Base-by-base conservation (phyloP, 2,329 filamentous ascomycete species). In the Fusarium sp. region DNA sequence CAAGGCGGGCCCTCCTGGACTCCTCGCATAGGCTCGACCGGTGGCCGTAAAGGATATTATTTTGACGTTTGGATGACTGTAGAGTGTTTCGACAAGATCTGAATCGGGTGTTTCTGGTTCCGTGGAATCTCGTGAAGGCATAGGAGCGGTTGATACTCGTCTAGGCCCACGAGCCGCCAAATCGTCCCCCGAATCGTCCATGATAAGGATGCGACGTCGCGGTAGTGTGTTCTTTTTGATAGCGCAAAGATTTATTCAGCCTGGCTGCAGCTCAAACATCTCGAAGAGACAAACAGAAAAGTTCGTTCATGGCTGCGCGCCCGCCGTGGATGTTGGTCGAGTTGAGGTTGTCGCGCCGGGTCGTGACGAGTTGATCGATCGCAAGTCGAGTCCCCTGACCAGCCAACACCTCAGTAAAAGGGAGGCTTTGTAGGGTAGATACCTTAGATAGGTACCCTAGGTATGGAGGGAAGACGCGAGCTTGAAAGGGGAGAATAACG, bases 21-120 rank as follows among this genome's bases (percentile, higher is more conserved):
- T 76, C 72, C 82, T 66, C 47, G 80, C 71, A n/a, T 76, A 63
- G 22, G 74, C 71, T 57, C 75, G 70, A 20, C 77, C 78, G 29
- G 81, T 82, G 27, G 83, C 83, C 22, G 80, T 85, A 73, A 89
- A 89, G 18, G 87, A 81, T 45, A 88, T 83, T 69, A 97, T 93
- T 78, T 91, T 94, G 65, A 91, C 91, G 46, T 88, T 89, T 1
- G 91, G 88, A 76, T 95, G 92, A 63, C 88, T 90, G 79, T 93
- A 96, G 9, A 97, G 87, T 4, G 90, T 93, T 79, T 94, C 92
- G 73, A 93, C 86, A 11, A 78, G 39, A 25, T 76, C 71, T 12
- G 70, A 62, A n/a, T 69, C 64, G 49, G 75, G 70, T 39, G 73
- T 73, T 52, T 68, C 57, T 73, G 73, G 55, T 65, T 71, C 67